Base-by-base conservation (phyloP, 2,329 filamentous ascomycete species). In the Sporothrix pseudoabietina region DNA sequence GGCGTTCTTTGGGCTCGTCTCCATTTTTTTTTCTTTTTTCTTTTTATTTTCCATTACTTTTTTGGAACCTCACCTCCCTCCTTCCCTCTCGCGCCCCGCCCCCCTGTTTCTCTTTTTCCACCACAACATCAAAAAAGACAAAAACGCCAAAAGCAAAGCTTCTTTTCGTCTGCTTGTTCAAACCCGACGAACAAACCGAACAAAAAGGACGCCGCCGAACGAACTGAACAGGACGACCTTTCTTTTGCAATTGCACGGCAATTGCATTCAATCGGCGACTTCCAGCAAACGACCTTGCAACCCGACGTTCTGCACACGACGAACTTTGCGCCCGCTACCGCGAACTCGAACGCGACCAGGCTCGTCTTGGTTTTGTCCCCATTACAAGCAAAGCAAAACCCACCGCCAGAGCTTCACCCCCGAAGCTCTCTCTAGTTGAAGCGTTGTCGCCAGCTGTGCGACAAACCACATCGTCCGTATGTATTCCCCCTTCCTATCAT, bases 1-100 rank as follows among this genome's bases (percentile, higher is more conserved):
- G 74, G 74, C 73, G 72, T 68, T 12, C 32, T 63, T 35, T 52
- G 9, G 4, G 8, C 44, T 32, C 12, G 65, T 72, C 71, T 49
- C 30, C n/a, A 61, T 39, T 73, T 73, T 30, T 63, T 54, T 44
- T 3, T 66, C 8, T 47, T 66, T 66, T 66, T 71, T 4, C 44
- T 26, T 63, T 65, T 47, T 35, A 12, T 55, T 59, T 41, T 49
- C 26, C 65, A 32, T 47, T 65, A 41, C 5, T 66, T 30, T 66
- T 66, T 66, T 47, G 5, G 32, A 8, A 2, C 59, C 7, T 63
- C 39, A 2, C 59, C 16, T 63, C 39, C 59, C n/a, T 22, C 19
- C 52, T 8, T 22, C 41, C 59, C 41, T n/a, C 39, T 44, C 32
- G n/a, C 35, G 35, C 59, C 35, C 57, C 35, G 35, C 35, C 65